Evolutionary conservation across 805 yeast species (phyloP), one percentile per base, ranked within the genome.

Genomic region (Pichia sporocuriosa): DNA sequence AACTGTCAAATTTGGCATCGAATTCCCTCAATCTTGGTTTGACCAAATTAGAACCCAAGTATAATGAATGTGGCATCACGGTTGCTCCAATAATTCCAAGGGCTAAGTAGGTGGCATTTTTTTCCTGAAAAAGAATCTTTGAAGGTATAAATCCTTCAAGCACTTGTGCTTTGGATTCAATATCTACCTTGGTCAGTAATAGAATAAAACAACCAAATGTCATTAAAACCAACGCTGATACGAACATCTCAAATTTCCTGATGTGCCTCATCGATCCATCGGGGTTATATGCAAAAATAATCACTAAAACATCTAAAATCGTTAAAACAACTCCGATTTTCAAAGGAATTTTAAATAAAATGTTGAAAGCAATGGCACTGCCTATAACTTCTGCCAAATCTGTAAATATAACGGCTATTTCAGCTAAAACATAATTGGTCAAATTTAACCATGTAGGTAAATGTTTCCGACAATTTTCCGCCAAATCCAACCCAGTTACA

Each of bases 301-400:
- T 83, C 4, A 84, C 68, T 47, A 88, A 62, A 7, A 88, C 96
- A 57, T 88, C 97, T 3, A 84, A 57, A 1, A 88, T 81, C 0
- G 97, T 88, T 28, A 88, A 58, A 6, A 83, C 48, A 3, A 88
- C 94, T 40, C 97, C 97, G 30, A 71, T 61, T 1, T 79, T 57
- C 43, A 88, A 66, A 0, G 96, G 95, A 10, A 88, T 75, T 2
- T 73, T 69, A 53, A 88, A 80, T 22, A 88, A 59, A 45, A 88
- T 85, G 50, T 85, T 79, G 39, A 88, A 67, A 0, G 95, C 78
- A 36, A 88, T 84, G 10, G 96, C 96, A 3, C 95, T 83, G 2
- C 97, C 97, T 7, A 88, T 90, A 10, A 88, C 96, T 60, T 88
- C 97, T 1, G 96, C 96, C 53, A 88, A 65, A 58, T 88, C 97